These are phyloP conservation scores for Ogataea hybrid DNA, from an alignment of 1,139 yeast genomes.

Conservation along the genomic window DNA sequence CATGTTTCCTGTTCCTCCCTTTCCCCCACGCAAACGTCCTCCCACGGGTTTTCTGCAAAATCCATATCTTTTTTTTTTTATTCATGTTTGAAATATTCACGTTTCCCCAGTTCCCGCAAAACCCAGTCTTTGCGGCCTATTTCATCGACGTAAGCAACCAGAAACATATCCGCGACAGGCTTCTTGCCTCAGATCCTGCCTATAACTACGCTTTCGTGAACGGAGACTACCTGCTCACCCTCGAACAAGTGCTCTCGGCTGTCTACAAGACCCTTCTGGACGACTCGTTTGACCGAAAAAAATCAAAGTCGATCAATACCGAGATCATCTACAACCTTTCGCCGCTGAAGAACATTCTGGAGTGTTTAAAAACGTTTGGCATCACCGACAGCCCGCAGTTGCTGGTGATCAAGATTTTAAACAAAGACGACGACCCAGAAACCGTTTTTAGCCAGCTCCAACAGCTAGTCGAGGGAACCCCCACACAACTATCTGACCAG, in stretches of 20 bases:
- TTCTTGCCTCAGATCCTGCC: constrained; percentile 36
- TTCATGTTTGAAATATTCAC: constrained; percentile 12
- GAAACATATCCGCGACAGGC: constrained; percentile 35
- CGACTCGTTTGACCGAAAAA: constrained; percentile 36
- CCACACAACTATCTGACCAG: constrained; percentile 35
- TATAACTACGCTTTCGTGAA: constrained; percentile 50
- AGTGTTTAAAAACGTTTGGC: constrained; percentile 33
- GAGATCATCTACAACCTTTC: constrained; percentile 52
- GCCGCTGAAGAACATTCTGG: constrained; percentile 42
- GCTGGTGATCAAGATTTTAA: constrained; percentile 32
- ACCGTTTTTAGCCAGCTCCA: constrained; percentile 16
- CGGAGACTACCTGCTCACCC: constrained; percentile 41
- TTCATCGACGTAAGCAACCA: constrained; percentile 45
- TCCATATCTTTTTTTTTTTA: constrained; percentile 8
- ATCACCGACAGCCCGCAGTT: constrained; percentile 21
- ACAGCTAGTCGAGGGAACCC: constrained; percentile 33
- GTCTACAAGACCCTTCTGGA: constrained; percentile 49
- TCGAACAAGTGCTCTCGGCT: constrained; percentile 50
- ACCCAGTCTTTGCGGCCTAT: constrained; percentile 36
- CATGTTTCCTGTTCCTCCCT: background rate
- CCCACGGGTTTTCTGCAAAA: constrained; percentile 10
- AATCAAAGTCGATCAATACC: constrained; percentile 51
- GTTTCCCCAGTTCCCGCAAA: constrained; percentile 44
- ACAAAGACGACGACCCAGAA: constrained; percentile 6
- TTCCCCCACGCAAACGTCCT: background rate